Evolutionary conservation across 768 basidiomycete species (phyloP).

Genomic region (Calocera cornea): DNA sequence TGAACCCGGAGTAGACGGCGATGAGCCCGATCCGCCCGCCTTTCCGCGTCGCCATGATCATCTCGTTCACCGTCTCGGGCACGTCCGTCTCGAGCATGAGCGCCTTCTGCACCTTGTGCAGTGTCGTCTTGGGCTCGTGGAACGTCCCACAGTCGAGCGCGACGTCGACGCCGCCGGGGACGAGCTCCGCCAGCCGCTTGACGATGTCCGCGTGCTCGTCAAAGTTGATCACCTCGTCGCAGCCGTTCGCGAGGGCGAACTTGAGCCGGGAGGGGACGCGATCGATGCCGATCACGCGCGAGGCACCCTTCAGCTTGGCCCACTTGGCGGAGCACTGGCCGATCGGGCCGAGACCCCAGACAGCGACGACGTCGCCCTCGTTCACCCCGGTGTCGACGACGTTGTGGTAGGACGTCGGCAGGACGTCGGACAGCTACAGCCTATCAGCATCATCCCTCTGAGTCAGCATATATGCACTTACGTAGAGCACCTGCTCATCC

Average conservation of each 20-base stretch:
- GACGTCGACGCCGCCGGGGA: conserved; percentile 52
- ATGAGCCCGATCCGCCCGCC: conserved; percentile 49
- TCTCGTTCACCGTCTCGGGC: conserved; percentile 47
- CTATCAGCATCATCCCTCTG: neutral
- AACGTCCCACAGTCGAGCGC: conserved; percentile 49
- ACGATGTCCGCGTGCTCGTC: conserved; percentile 36
- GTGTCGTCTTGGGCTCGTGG: conserved; percentile 52
- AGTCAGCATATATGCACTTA: neutral
- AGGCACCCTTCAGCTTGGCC: conserved; percentile 53
- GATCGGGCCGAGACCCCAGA: conserved; percentile 62
- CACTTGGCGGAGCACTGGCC: conserved; percentile 48
- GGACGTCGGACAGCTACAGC: conserved; percentile 44
- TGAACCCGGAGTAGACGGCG: conserved; percentile 49
- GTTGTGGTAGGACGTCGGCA: conserved; percentile 60
- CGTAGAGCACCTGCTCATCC: conserved; percentile 37
- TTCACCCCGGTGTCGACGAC: conserved; percentile 64
- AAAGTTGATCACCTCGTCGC: conserved; percentile 48
- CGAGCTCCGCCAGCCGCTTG: conserved; percentile 43
- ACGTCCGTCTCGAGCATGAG: conserved; percentile 66
- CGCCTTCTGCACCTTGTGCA: conserved; percentile 54
- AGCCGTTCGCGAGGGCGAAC: conserved; percentile 32
- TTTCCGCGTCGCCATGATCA: conserved; percentile 36
- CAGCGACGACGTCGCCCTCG: conserved; percentile 52
- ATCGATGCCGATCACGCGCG: conserved; percentile 61
- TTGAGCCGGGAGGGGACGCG: conserved; percentile 38